Evolutionary conservation across 2,329 filamentous ascomycete genomes (phyloP), one percentile per base, ranked within the genome.

Genomic region (Pezicula carpinea): DNA sequence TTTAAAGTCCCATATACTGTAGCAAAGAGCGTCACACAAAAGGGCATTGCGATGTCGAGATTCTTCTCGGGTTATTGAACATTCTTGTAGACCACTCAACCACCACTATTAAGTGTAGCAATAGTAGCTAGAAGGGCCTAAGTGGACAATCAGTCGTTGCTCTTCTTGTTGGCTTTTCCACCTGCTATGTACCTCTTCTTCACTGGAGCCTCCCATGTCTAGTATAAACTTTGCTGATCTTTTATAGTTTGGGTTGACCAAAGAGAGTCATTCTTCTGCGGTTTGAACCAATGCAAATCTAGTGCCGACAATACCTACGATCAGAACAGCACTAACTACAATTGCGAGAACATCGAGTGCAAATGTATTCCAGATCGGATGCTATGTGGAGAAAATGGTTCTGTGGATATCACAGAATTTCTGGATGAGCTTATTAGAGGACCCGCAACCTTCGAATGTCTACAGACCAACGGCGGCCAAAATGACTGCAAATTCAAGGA

Each of bases 231-330:
- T n/a, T 15, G 38, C 38, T 44, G 49, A 71, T 53, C 23, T 49
- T 18, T 5, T 29, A 42, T 57, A 91, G 87, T 99, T 70, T 99
- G 93, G 92, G 89, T 99, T 40, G 91, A 95, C 58, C 80, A 92
- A 57, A 76, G 80, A 53, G 93, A 99, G 69, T 97, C 93, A 1
- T 99, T 99, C 73, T 99, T 95, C 68, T 99, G 95, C 70, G 83
- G 86, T 53, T 74, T 99, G 49, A 82, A 89, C 60, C 85, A 84
- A 14, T 99, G 93, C 71, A 69, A 79, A 14, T 93, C 88, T 59
- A 77, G 69, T 43, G 81, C 85, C 64, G 77, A 87, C 48, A 84
- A 83, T 50, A 77, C 80, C 46, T 77, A 83, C 29, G 72, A 79
- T 44, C 79, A 80, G 59, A 99, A 99, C 68, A 83, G 79, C 46